Evolutionary conservation across 1,284 basidiomycete species (phyloP).

Genomic region (Mycena sp.): DNA sequence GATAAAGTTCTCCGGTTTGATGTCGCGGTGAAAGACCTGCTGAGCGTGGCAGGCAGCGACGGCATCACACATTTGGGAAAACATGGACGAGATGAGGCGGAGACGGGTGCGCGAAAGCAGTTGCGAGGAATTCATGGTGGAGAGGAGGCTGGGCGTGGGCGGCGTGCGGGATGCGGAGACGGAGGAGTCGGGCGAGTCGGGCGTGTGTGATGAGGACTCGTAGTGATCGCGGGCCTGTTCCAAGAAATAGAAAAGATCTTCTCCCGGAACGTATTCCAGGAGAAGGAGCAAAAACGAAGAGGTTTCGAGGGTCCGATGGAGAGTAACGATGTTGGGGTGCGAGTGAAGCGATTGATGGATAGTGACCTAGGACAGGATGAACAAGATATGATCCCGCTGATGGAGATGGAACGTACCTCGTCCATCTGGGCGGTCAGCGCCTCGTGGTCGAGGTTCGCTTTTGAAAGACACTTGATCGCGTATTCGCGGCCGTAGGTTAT

Average conservation of each 20-base stretch:
- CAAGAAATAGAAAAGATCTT: conserved; percentile 97
- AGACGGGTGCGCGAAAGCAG: conserved; percentile 89
- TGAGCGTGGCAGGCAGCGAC: conserved; percentile 96
- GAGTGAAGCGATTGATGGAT: conserved; percentile 94
- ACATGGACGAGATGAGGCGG: conserved; percentile 95
- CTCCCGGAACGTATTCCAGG: conserved; percentile 91
- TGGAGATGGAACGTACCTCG: conserved; percentile 65
- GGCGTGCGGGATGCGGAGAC: conserved; percentile 76
- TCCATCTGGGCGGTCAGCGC: conserved; percentile 88
- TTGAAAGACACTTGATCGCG: conserved; percentile 96
- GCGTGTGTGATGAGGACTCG: conserved; percentile 59
- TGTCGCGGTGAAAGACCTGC: conserved; percentile 95
- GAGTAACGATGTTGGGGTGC: conserved; percentile 95
- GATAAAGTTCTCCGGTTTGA: conserved; percentile 98
- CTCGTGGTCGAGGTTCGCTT: conserved; percentile 89
- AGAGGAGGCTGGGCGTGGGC: conserved; percentile 92
- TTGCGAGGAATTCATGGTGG: conserved; percentile 84
- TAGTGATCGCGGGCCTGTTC: conserved; percentile 92
- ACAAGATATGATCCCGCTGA: conserved; percentile 17
- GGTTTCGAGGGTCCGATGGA: conserved; percentile 84
- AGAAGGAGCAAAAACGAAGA: conserved; percentile 60
- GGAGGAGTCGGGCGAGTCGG: conserved; percentile 59
- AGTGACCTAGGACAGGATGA: conserved; percentile 70
- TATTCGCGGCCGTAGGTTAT: conserved; percentile 85
- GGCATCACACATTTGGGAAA: conserved; percentile 96